Evolutionary conservation across 2,329 filamentous ascomycete genomes (phyloP).

Genomic region (Aspergillus neotritici): DNA sequence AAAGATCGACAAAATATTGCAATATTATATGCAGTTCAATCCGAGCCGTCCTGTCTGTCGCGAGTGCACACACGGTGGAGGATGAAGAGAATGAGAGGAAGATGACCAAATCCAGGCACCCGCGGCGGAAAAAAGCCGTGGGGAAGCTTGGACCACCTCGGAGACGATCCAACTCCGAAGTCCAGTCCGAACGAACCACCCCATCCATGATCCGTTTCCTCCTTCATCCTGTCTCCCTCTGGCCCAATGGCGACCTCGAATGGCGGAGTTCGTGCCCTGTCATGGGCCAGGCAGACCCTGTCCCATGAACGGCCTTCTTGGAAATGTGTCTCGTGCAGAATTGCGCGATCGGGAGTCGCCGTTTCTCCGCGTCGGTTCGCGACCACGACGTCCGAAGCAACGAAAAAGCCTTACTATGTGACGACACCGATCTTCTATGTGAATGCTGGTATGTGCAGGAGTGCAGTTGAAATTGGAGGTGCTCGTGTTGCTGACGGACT

Average conservation of each 20-base stretch:
- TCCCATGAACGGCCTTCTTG: constrained; percentile 19
- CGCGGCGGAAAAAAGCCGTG: constrained; percentile 18
- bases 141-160: constrained; percentile 35
- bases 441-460: constrained; percentile 63
- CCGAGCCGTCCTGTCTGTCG: no score
- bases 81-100: constrained; percentile 1
- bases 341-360: constrained; percentile 13
- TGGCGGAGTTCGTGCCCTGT: constrained; percentile 25
- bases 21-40: no score
- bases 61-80: no score
- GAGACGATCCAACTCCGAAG: constrained; percentile 22
- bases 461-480: no score
- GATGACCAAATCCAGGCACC: constrained; percentile 5
- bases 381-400: constrained; percentile 19
- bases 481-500: no score
- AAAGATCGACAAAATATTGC: no score
- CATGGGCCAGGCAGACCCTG: constrained; percentile 26
- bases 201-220: constrained; percentile 7
- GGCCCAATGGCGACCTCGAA: constrained; percentile 25
- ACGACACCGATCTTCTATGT: constrained; percentile 99
- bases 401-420: constrained; percentile 80
- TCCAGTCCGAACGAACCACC: constrained; percentile 16
- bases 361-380: constrained; percentile 25
- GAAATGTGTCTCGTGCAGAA: constrained; percentile 27
- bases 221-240: background rate